Conservation (phyloP, 371 early-diverging fungal species). For the Mucor irregularis region DNA sequence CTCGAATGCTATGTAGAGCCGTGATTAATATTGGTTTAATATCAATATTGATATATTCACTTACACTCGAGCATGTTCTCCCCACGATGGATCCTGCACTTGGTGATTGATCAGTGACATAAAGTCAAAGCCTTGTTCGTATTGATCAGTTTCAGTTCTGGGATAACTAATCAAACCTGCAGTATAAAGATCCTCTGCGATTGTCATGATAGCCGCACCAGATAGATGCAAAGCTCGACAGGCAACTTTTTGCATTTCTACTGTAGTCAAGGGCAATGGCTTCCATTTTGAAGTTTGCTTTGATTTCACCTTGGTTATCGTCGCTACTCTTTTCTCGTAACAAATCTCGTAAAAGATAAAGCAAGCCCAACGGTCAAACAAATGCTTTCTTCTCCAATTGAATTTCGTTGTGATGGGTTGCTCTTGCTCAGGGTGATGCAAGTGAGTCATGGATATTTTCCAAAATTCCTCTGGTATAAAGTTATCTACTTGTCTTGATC, state of each 20-base stretch:
- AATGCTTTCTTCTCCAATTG: slow-evolving; percentile 70
- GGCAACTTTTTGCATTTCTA: slow-evolving; percentile 92
- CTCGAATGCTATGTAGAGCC: slow-evolving; percentile 50
- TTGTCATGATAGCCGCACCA: slow-evolving; percentile 85
- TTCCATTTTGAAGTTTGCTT: slow-evolving; percentile 83
- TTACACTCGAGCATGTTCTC: slow-evolving; percentile 66
- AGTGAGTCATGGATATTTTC: slow-evolving; percentile 76
- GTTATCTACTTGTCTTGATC: slow-evolving; percentile 71
- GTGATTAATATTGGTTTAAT: not conserved
- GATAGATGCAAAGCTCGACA: slow-evolving; percentile 72
- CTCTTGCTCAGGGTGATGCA: slow-evolving; percentile 4
- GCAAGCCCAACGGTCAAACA: slow-evolving; percentile 80
- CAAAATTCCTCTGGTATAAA: slow-evolving; percentile 95
- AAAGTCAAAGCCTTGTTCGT: slow-evolving; percentile 79
- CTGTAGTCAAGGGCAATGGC: slow-evolving; percentile 94
- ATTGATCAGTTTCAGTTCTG: slow-evolving; percentile 99
- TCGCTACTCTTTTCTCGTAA: slow-evolving; percentile 58
- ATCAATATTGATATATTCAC: not conserved
- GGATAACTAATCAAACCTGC: slow-evolving; percentile 98
- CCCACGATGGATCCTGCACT: slow-evolving; percentile 60
- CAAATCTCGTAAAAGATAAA: slow-evolving; percentile 77
- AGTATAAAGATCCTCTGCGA: slow-evolving; percentile 88
- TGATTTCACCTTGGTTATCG: slow-evolving; percentile 58
- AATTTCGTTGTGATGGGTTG: slow-evolving; percentile 58
- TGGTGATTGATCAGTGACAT: slow-evolving; percentile 70